These are phyloP conservation scores for Fusarium chaquense DNA, from an alignment of 2,329 filamentous ascomycete genomes.

Conservation along the genomic window DNA sequence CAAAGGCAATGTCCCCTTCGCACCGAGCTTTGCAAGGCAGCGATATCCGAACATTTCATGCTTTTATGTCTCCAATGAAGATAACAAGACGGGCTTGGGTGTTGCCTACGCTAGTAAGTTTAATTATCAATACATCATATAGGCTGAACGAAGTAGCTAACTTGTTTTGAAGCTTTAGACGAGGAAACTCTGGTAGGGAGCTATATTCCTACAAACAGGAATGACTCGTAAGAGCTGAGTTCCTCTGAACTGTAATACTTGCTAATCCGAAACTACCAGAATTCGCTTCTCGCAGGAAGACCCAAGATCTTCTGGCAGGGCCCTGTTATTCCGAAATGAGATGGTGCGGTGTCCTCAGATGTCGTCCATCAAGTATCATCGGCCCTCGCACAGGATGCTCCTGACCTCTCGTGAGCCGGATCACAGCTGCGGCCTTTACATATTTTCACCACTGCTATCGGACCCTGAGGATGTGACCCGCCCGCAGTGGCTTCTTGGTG, in stretches of 20 bases:
- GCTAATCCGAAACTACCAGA: slow-evolving; percentile 11
- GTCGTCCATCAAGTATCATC: slow-evolving; percentile 63
- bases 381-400: slow-evolving; percentile 56
- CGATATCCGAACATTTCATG: slow-evolving; percentile 54
- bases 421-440: slow-evolving; percentile 51
- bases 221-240: slow-evolving; percentile 54
- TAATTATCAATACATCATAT: not conserved
- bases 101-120: slow-evolving; percentile 60
- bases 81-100: slow-evolving; percentile 56
- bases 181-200: slow-evolving; percentile 53
- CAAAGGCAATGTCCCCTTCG: slow-evolving; percentile 57
- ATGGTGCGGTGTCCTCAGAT: slow-evolving; percentile 56
- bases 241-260: not conserved
- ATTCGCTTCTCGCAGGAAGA: slow-evolving; percentile 42
- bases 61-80: slow-evolving; percentile 57
- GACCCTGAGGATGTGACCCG: slow-evolving; percentile 42
- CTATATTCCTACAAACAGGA: slow-evolving; percentile 59
- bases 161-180: slow-evolving; percentile 49
- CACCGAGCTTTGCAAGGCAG: slow-evolving; percentile 45
- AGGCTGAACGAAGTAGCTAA: slow-evolving; percentile 12
- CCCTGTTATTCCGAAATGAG: slow-evolving; percentile 49
- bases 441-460: slow-evolving; percentile 54
- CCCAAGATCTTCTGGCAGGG: slow-evolving; percentile 31
- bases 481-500: slow-evolving; percentile 56
- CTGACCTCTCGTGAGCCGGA: slow-evolving; percentile 56